Conservation (phyloP, 2,329 filamentous ascomycete genomes). For the Xylariales sp. region DNA sequence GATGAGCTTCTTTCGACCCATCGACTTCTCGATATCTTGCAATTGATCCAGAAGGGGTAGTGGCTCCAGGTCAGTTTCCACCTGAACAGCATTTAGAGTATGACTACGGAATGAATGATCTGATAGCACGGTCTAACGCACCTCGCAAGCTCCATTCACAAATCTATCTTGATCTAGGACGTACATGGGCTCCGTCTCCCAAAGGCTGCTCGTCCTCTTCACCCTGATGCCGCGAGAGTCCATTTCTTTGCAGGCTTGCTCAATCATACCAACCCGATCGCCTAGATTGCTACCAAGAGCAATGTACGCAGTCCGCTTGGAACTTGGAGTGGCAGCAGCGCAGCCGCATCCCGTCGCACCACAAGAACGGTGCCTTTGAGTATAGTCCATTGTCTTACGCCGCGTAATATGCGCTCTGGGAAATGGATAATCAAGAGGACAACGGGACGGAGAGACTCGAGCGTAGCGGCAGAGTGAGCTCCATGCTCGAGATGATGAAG, state of each 20-base stretch:
- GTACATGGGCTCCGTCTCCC: slow-evolving; percentile 97
- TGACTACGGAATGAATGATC: slow-evolving; percentile 3
- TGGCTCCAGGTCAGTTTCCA: slow-evolving; percentile 74
- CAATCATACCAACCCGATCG: slow-evolving; percentile 78
- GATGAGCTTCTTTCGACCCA: slow-evolving; percentile 78
- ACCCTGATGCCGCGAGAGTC: slow-evolving; percentile 67
- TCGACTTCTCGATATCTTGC: slow-evolving; percentile 73
- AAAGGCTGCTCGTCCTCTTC: slow-evolving; percentile 77
- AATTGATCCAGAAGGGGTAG: slow-evolving; percentile 72
- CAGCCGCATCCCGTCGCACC: slow-evolving; percentile 22
- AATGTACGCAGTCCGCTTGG: slow-evolving; percentile 61
- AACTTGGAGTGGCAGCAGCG: slow-evolving; percentile 15
- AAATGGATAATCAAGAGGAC: too few species aligned
- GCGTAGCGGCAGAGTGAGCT: slow-evolving; percentile 18
- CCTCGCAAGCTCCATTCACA: slow-evolving; percentile 89
- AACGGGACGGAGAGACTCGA: too few species aligned
- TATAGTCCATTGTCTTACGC: slow-evolving; percentile 17
- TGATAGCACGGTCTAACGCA: slow-evolving; percentile 36
- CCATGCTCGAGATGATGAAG: slow-evolving; percentile 24
- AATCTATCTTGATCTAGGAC: slow-evolving; percentile 84
- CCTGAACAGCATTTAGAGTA: slow-evolving; percentile 42
- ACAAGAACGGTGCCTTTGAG: too few species aligned
- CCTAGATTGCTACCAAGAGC: slow-evolving; percentile 92
- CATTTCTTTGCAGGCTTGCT: slow-evolving; percentile 77
- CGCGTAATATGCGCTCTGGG: slow-evolving; percentile 4